Percentiles rank a stretch among this genome's conserved stretches.
Conservation (phyloP, 108 stramenopile genomes). For the Cyclotella distinguenda region DNA sequence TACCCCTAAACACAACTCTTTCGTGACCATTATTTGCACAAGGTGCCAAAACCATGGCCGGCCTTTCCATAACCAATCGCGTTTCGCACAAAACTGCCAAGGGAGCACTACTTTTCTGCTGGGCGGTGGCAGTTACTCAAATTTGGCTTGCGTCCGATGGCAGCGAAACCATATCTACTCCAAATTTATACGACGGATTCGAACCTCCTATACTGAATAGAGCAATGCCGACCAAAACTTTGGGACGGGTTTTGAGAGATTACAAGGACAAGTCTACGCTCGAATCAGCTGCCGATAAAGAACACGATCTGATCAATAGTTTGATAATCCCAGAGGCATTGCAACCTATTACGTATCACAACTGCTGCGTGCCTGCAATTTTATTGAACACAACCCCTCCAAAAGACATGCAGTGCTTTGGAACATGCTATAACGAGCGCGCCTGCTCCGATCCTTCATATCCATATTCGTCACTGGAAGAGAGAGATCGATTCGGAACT, state of each 20-base stretch:
- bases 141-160: constrained; percentile 16
- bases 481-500: background rate
- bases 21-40: too few relatives aligned
- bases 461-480: constrained; percentile 4
- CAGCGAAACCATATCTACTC: background rate
- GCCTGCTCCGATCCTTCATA: constrained; percentile 9
- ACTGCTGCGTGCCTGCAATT: constrained; percentile 17
- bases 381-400: background rate
- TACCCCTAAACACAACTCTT: too few relatives aligned
- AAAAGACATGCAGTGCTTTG: constrained; percentile 14
- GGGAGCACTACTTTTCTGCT: constrained; percentile 3
- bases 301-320: background rate
- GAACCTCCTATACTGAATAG: background rate
- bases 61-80: too few relatives aligned
- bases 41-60: too few relatives aligned
- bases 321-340: constrained; percentile 13
- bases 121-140: background rate
- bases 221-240: background rate
- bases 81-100: background rate
- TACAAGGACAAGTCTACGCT: background rate
- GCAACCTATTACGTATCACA: background rate
- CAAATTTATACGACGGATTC: background rate
- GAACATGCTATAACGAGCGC: constrained; percentile 22
- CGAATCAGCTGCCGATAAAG: background rate
- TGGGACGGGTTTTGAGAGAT: background rate